These are phyloP conservation scores for Nidula microcarpa DNA, from an alignment of 768 basidiomycete species.

Conservation along the genomic window DNA sequence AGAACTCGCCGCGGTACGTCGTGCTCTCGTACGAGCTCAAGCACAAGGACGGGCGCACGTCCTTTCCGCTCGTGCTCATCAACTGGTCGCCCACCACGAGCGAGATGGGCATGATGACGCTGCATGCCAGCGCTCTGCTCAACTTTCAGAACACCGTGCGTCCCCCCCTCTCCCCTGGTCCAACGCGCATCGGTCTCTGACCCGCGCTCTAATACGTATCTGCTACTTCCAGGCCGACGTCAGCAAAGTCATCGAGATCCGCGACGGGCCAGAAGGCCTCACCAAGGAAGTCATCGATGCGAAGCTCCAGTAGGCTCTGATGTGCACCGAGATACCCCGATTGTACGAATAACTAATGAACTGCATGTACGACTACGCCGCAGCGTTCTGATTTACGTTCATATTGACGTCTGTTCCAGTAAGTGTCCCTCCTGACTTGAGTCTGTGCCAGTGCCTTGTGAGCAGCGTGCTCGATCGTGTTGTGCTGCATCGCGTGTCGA, in stretches of 20 bases:
- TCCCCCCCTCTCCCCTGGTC: conserved; percentile 4
- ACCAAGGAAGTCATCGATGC: conserved; percentile 68
- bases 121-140: conserved; percentile 80
- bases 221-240: conserved; percentile 56
- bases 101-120: conserved; percentile 72
- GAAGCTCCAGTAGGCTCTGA: no score
- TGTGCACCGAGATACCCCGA: no score
- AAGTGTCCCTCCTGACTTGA: no score
- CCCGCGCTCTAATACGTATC: not conserved
- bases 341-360: no score
- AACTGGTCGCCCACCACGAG: conserved; percentile 84
- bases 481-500: no score
- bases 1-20: conserved; percentile 83
- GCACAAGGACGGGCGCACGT: conserved; percentile 79
- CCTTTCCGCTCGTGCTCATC: conserved; percentile 80
- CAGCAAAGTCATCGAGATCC: conserved; percentile 75
- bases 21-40: conserved; percentile 79
- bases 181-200: not conserved
- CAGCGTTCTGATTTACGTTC: no score
- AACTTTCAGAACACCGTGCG: conserved; percentile 78
- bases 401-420: no score
- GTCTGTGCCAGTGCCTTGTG: no score
- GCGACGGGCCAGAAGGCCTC: conserved; percentile 78
- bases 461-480: no score
- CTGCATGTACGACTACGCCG: no score